phyloP scores from a whole-genome alignment of 1,139 yeast genomes.

The Yamadazyma atmosphaerica region DNA sequence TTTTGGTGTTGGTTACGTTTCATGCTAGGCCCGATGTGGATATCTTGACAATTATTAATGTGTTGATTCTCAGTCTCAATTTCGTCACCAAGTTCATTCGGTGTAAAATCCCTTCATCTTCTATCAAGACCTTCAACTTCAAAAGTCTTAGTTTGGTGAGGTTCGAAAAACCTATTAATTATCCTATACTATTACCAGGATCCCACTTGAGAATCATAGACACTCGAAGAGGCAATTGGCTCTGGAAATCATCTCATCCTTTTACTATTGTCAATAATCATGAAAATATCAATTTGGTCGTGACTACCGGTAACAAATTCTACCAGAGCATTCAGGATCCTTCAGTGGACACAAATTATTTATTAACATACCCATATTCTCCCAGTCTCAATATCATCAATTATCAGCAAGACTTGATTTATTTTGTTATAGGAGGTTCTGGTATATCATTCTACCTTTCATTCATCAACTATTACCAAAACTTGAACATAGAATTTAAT shows the following conservation, averaged over 20 bases:
- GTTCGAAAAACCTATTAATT: slow-evolving; percentile 25
- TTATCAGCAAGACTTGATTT: slow-evolving; percentile 5
- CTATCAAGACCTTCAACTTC: slow-evolving; percentile 13
- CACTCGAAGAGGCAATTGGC: slow-evolving; percentile 22
- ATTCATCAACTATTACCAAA: slow-evolving; percentile 38
- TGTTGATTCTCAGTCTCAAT: slow-evolving; percentile 25
- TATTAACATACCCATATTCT: slow-evolving; percentile 14
- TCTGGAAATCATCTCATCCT: slow-evolving; percentile 39
- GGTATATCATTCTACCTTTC: slow-evolving; percentile 82
- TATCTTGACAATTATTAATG: slow-evolving; percentile 20
- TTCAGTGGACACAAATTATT: slow-evolving; percentile 4
- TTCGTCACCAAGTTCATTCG: slow-evolving; percentile 18
- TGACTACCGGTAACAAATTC: slow-evolving; percentile 8
- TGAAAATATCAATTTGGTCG: slow-evolving; percentile 14
- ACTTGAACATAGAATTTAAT: slow-evolving; percentile 5
- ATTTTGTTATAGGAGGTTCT: slow-evolving; percentile 77
- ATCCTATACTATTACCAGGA: slow-evolving; percentile 33
- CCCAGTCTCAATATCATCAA: slow-evolving; percentile 8
- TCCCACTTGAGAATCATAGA: slow-evolving; percentile 37
- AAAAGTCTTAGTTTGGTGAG: slow-evolving; percentile 24
- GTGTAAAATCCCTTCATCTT: slow-evolving; percentile 5
- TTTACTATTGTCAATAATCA: slow-evolving; percentile 25
- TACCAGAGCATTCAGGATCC: slow-evolving; percentile 6
- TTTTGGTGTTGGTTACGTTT: slow-evolving; percentile 31
- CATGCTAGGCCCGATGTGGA: slow-evolving; percentile 49